These are phyloP conservation scores for Mycena rebaudengoi DNA, from an alignment of 768 basidiomycete genomes.

Conservation along the genomic window DNA sequence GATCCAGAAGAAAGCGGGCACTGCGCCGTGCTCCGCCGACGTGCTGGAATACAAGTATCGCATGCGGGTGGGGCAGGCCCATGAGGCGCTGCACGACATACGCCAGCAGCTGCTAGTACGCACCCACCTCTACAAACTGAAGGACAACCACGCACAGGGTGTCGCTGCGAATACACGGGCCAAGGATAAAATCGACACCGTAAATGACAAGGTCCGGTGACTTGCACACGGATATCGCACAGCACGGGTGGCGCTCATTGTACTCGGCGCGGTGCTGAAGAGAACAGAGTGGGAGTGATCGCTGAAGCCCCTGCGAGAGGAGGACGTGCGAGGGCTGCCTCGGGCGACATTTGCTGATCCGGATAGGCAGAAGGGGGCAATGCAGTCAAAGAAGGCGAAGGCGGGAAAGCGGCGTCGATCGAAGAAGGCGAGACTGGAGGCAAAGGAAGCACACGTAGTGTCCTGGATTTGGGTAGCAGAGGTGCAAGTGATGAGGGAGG, in stretches of 20 bases:
- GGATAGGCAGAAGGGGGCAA: too few relatives aligned
- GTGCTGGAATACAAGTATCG: too few relatives aligned
- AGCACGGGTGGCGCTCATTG: slow-evolving; percentile 25
- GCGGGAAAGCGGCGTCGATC: too few relatives aligned
- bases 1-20: slow-evolving; percentile 11
- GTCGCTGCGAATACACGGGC: slow-evolving; percentile 34
- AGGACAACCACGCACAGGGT: slow-evolving; percentile 28
- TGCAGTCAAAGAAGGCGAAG: too few relatives aligned
- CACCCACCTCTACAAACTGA: slow-evolving; percentile 27
- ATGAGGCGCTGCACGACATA: too few relatives aligned
- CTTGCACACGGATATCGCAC: slow-evolving; percentile 24
- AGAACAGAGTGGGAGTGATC: slow-evolving; percentile 19
- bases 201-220: slow-evolving; percentile 25
- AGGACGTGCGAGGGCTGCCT: slow-evolving; percentile 27
- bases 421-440: too few relatives aligned
- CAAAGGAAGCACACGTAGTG: too few relatives aligned
- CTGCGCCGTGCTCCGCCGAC: slow-evolving; percentile 3
- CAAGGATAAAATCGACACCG: slow-evolving; percentile 14
- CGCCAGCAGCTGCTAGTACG: slow-evolving; percentile 29
- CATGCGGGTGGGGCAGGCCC: too few relatives aligned
- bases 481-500: too few relatives aligned
- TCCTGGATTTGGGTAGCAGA: too few relatives aligned
- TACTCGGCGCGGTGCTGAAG: background rate
- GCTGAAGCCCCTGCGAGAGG: slow-evolving; percentile 9
- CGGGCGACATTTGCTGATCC: too few relatives aligned